phyloP scores from a whole-genome alignment of 805 yeast species.

The Blastobotrys peoriensis region DNA sequence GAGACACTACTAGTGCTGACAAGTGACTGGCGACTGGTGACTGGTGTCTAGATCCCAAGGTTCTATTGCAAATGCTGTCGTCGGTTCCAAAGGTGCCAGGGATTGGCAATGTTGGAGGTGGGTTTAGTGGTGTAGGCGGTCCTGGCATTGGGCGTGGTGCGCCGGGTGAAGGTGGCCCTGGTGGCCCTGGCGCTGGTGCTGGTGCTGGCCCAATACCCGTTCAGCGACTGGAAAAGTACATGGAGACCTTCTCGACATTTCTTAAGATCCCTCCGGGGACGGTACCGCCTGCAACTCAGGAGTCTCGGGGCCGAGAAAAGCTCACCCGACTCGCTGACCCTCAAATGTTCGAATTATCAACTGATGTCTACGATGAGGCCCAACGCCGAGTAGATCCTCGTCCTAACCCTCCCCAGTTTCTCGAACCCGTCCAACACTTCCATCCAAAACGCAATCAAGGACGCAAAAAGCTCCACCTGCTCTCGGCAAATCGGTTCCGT shows the following conservation, averaged over 20 bases:
- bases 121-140: too few relatives aligned
- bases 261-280: not conserved
- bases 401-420: slow-evolving; percentile 36
- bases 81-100: too few relatives aligned
- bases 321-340: slow-evolving; percentile 66
- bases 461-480: slow-evolving; percentile 78
- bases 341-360: slow-evolving; percentile 84
- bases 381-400: slow-evolving; percentile 54
- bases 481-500: slow-evolving; percentile 75
- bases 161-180: too few relatives aligned
- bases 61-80: too few relatives aligned
- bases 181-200: too few relatives aligned
- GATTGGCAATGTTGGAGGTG: too few relatives aligned
- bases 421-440: slow-evolving; percentile 64
- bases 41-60: too few relatives aligned
- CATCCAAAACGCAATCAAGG: slow-evolving; percentile 97
- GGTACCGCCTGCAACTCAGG: slow-evolving; percentile 9
- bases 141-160: too few relatives aligned
- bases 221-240: not conserved
- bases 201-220: too few relatives aligned
- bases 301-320: slow-evolving; percentile 70
- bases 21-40: too few relatives aligned
- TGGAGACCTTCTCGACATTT: not conserved
- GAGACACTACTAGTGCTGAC: too few relatives aligned
- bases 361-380: slow-evolving; percentile 92